Percentiles rank a stretch among this genome's conserved stretches.
phyloP scores from a whole-genome alignment of 192 early-diverging fungal genomes.

The Gigaspora rosea region DNA sequence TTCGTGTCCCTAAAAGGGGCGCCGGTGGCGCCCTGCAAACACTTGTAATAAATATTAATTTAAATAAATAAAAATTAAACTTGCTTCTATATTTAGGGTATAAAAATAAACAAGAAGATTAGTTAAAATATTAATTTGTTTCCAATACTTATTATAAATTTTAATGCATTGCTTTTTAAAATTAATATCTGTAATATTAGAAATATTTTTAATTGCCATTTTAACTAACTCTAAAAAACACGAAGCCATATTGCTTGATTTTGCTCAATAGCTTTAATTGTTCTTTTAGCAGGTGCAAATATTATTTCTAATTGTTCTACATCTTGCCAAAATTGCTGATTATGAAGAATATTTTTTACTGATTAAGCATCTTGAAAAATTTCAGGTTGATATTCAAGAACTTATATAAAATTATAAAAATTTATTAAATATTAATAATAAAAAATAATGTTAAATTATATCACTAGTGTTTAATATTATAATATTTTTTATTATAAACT shows the following conservation, averaged over 20 bases:
- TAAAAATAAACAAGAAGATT: neutral
- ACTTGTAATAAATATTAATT: no score
- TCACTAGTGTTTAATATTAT: no score
- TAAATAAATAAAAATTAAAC: neutral
- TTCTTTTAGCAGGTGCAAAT: slow-evolving; percentile 1
- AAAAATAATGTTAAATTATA: neutral
- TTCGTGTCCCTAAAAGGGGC: no score
- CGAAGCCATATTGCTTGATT: slow-evolving; percentile 8
- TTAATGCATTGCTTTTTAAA: neutral
- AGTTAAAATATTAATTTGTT: neutral
- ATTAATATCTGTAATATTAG: neutral
- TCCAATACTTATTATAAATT: no score
- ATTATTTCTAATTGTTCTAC: neutral
- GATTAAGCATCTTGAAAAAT: neutral
- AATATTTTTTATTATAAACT: no score
- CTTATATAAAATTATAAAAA: neutral
- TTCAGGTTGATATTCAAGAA: slow-evolving; percentile 9
- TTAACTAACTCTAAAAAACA: no score
- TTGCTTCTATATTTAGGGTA: neutral
- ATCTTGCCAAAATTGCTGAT: slow-evolving; percentile 8
- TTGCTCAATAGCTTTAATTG: neutral
- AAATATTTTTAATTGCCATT: no score
- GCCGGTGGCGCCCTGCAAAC: no score
- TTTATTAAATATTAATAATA: neutral
- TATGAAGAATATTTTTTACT: neutral